These are phyloP conservation scores for Globisporangium nodosum DNA, from an alignment of 352 stramenopile genomes.

Conservation along the genomic window DNA sequence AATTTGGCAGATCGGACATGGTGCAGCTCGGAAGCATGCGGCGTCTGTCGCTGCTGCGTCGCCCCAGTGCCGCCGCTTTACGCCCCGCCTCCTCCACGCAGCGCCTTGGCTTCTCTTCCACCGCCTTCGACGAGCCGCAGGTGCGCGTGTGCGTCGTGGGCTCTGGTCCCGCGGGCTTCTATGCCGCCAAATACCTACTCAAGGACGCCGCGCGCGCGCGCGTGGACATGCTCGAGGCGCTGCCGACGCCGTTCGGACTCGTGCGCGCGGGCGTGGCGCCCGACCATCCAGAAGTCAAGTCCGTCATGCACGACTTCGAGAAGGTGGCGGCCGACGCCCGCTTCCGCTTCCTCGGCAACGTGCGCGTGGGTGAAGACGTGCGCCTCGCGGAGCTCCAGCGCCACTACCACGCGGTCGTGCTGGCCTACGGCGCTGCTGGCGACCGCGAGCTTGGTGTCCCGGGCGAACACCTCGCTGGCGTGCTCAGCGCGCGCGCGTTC, in stretches of 20 bases:
- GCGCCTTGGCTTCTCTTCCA: no score
- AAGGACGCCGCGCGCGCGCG: conserved; percentile 54
- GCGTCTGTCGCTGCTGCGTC: no score
- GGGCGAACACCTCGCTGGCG: conserved; percentile 65
- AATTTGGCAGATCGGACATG: no score
- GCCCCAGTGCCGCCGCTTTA: no score
- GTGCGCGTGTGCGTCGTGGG: conserved; percentile 87
- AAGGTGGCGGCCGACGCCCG: conserved; percentile 75
- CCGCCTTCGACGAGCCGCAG: no score
- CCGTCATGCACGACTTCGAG: conserved; percentile 96
- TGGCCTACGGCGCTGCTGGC: conserved; percentile 94
- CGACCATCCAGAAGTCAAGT: conserved; percentile 99
- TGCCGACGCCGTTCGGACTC: conserved; percentile 95
- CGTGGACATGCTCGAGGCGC: conserved; percentile 92
- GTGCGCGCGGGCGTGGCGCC: conserved; percentile 96
- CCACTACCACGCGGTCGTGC: conserved; percentile 93
- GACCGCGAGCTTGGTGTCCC: conserved; percentile 86
- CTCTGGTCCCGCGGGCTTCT: conserved; percentile 89
- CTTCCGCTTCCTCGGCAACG: conserved; percentile 90
- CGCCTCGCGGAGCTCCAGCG: conserved; percentile 80
- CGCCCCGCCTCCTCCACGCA: no score
- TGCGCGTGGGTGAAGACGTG: conserved; percentile 86
- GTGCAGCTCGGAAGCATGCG: no score
- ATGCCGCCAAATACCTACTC: conserved; percentile 94
- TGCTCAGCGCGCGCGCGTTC: conserved; percentile 91